These are phyloP conservation scores for Epicoccum sorghinum DNA, from an alignment of 2,329 filamentous ascomycete species.

Conservation along the genomic window DNA sequence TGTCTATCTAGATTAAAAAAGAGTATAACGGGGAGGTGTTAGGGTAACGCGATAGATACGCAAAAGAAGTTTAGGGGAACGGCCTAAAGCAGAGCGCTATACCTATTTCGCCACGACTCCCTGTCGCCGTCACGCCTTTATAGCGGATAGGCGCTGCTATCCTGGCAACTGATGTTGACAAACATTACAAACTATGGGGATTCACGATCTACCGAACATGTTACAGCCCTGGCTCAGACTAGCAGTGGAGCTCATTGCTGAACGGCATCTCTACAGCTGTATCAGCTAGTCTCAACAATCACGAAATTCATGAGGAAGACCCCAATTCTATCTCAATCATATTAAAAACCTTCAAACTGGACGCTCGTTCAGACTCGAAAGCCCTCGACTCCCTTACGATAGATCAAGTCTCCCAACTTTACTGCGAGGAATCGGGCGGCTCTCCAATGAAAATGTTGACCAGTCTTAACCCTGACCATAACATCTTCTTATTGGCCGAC, in stretches of 20 bases:
- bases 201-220: not conserved
- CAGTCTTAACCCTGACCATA: conserved; percentile 2
- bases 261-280: not conserved
- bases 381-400: not conserved
- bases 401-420: not conserved
- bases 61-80: no score
- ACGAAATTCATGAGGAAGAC: no score
- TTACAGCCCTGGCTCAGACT: not conserved
- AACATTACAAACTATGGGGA: not conserved
- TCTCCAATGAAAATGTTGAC: not conserved
- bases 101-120: no score
- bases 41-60: no score
- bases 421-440: not conserved
- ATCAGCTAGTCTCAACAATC: no score
- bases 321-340: no score
- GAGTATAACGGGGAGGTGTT: no score
- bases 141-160: no score
- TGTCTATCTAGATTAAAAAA: no score
- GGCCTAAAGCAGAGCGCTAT: no score
- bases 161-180: not conserved
- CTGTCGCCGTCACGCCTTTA: no score
- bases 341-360: not conserved
- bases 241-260: not conserved
- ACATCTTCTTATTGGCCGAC: not conserved
- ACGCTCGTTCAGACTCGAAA: not conserved